Percentiles rank a stretch among this genome's conserved stretches.
phyloP scores from a whole-genome alignment of 441 rosid genomes.

The Populus hybrid region DNA sequence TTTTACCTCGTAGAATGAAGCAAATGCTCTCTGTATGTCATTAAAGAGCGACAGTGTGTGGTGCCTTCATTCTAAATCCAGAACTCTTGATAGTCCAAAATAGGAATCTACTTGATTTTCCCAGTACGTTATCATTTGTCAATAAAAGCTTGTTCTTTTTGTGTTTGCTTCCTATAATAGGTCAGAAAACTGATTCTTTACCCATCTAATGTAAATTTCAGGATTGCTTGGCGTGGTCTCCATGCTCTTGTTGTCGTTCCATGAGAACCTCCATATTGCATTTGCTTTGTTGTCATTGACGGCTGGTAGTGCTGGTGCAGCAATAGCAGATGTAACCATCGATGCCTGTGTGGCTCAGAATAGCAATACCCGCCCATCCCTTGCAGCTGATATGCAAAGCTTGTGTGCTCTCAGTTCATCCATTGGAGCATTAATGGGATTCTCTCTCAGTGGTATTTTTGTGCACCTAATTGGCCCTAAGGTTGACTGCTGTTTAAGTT shows the following conservation, averaged over 20 bases:
- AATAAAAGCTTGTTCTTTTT: background rate
- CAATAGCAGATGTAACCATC: slow-evolving; percentile 91
- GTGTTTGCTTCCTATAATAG: background rate
- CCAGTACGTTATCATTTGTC: background rate
- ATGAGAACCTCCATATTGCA: slow-evolving; percentile 58
- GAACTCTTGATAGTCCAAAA: background rate
- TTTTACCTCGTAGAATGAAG: background rate
- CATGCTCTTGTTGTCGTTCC: slow-evolving; percentile 70
- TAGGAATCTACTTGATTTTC: background rate
- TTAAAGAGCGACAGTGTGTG: background rate
- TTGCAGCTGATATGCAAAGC: slow-evolving; percentile 98
- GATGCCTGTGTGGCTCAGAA: slow-evolving; percentile 97
- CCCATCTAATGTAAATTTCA: slow-evolving; percentile 23
- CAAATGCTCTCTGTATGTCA: background rate
- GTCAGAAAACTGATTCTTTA: background rate
- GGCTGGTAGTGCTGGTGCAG: slow-evolving; percentile 69
- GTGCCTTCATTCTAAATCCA: background rate
- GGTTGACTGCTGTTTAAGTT: slow-evolving; percentile 36
- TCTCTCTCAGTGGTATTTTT: slow-evolving; percentile 70
- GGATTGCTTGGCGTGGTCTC: slow-evolving; percentile 71
- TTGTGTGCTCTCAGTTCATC: too few species aligned
- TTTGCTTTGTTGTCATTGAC: slow-evolving; percentile 68
- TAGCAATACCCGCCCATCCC: slow-evolving; percentile 71
- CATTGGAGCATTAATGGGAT: slow-evolving; percentile 78
- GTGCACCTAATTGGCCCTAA: slow-evolving; percentile 85